phyloP scores from a whole-genome alignment of 331 rosid species.

The Dryas integrifolia region DNA sequence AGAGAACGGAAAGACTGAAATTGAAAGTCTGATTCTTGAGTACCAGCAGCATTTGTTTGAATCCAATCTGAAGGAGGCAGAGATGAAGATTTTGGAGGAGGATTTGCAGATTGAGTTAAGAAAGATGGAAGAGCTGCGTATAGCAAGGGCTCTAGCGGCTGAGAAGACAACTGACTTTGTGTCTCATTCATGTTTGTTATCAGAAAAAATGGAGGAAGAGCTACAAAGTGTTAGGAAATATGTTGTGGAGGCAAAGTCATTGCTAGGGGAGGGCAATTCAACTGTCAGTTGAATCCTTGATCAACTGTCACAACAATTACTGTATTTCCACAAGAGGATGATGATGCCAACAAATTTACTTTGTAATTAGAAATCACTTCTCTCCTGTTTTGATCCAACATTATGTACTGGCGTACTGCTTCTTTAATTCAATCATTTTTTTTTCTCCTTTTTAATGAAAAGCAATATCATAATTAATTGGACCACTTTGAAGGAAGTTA shows the following conservation, averaged over 20 bases:
- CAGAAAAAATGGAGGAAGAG: constrained; percentile 55
- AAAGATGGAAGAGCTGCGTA: constrained; percentile 47
- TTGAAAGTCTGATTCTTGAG: constrained; percentile 38
- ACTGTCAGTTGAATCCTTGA: constrained; percentile 39
- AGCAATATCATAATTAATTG: too few relatives aligned
- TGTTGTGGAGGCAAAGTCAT: constrained; percentile 56
- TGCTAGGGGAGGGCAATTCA: constrained; percentile 49
- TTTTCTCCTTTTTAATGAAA: background rate
- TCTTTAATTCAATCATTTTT: background rate
- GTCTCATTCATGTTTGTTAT: constrained; percentile 34
- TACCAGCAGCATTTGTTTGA: constrained; percentile 38
- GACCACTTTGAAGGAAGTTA: too few relatives aligned
- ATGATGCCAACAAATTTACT: background rate
- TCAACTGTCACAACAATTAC: constrained; percentile 12
- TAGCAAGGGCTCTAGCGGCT: constrained; percentile 41
- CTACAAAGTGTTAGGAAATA: constrained; percentile 44
- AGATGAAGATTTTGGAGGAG: constrained; percentile 55
- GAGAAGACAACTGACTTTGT: constrained; percentile 37
- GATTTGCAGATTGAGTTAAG: constrained; percentile 42
- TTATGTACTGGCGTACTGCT: background rate
- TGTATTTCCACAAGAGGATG: constrained; percentile 12
- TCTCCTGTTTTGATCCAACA: background rate
- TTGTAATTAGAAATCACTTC: background rate
- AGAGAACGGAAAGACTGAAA: constrained; percentile 35
- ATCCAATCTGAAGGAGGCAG: constrained; percentile 44